These are phyloP conservation scores for Xylariaceae sp. DNA, from an alignment of 2,329 filamentous ascomycete genomes.

Conservation along the genomic window DNA sequence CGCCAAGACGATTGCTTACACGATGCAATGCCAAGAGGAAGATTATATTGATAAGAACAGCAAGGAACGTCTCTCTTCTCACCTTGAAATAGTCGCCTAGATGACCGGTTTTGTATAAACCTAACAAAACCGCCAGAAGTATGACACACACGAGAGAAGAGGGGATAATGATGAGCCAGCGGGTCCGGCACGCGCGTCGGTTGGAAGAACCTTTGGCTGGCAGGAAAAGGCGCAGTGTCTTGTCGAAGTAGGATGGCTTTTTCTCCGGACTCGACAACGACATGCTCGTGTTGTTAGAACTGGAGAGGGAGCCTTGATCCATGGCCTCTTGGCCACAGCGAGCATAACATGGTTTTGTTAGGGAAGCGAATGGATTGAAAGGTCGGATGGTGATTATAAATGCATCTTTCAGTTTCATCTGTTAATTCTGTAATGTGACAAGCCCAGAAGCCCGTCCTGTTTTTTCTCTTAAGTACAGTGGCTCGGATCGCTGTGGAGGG, in stretches of 20 bases:
- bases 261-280: slow-evolving; percentile 9
- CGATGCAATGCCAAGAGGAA: background rate
- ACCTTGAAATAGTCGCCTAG: slow-evolving; percentile 20
- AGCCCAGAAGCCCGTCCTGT: slow-evolving; percentile 5
- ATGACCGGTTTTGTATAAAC: slow-evolving; percentile 13
- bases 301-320: slow-evolving; percentile 15
- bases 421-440: background rate
- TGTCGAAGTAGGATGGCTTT: slow-evolving; percentile 4
- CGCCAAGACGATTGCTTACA: background rate
- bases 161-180: slow-evolving; percentile 16
- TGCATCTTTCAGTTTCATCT: slow-evolving; percentile 18
- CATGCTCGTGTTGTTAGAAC: slow-evolving; percentile 14
- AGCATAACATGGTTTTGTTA: background rate
- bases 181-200: slow-evolving; percentile 22
- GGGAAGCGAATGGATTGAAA: background rate
- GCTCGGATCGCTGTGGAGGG: background rate
- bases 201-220: slow-evolving; percentile 8
- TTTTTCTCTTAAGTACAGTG: background rate
- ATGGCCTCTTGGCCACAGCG: slow-evolving; percentile 19
- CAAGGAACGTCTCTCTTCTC: slow-evolving; percentile 2
- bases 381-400: slow-evolving; percentile 17
- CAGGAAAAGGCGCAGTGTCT: slow-evolving; percentile 5
- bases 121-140: slow-evolving; percentile 17
- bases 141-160: slow-evolving; percentile 7
- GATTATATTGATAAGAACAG: background rate